A percentile compares a stretch with the other conserved stretches of the same genome.
Conservation (phyloP, 2,329 filamentous ascomycete species). For the Diaporthe sp. region DNA sequence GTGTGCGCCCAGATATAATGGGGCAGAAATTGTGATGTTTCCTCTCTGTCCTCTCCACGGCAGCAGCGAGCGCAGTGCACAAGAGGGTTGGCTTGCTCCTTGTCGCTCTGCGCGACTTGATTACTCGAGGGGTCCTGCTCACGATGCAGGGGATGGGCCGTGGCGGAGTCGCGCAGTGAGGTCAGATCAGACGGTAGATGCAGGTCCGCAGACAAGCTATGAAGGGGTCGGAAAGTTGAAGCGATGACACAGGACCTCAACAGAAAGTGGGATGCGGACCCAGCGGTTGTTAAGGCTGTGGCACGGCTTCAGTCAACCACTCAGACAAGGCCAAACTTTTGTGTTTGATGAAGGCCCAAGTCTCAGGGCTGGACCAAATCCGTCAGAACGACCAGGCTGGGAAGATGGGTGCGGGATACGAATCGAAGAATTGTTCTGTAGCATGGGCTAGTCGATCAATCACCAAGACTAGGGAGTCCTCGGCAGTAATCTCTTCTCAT, state of each 20-base stretch:
- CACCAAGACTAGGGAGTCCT: constrained; percentile 14
- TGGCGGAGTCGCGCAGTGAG: constrained; percentile 34
- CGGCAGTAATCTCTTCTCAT: constrained; percentile 20
- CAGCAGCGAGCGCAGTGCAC: constrained; percentile 13
- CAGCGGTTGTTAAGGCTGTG: constrained; percentile 26
- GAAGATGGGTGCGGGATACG: neutral
- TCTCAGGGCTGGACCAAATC: neutral
- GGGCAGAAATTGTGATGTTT: neutral
- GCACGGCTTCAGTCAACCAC: constrained; percentile 8
- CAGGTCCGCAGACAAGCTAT: constrained; percentile 28
- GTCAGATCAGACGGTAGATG: constrained; percentile 28
- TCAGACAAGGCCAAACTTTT: constrained; percentile 5
- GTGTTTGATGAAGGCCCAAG: constrained; percentile 20
- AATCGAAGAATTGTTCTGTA: constrained; percentile 27
- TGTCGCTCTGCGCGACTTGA: neutral
- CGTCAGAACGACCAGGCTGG: constrained; percentile 8
- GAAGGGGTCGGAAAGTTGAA: constrained; percentile 3
- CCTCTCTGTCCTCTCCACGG: constrained; percentile 6
- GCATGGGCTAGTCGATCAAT: constrained; percentile 31
- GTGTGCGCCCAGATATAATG: neutral
- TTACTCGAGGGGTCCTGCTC: constrained; percentile 12
- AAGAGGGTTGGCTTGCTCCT: neutral
- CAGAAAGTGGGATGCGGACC: constrained; percentile 18
- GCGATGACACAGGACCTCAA: constrained; percentile 23
- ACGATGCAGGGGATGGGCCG: constrained; percentile 25